phyloP scores from a whole-genome alignment of 2,329 filamentous ascomycete genomes.

The Myriosclerotinia duriaeana region DNA sequence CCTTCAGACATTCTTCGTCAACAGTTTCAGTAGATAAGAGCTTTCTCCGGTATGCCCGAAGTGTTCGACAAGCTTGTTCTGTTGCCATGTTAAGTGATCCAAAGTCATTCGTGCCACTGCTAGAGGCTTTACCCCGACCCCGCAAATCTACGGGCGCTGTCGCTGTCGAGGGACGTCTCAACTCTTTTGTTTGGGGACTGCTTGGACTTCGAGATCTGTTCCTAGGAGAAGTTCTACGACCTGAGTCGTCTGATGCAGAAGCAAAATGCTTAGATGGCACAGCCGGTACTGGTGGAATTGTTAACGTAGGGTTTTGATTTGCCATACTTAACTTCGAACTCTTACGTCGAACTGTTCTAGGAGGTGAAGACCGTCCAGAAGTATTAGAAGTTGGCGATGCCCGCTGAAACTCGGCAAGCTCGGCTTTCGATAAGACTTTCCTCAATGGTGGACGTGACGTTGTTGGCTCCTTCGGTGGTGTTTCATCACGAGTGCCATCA shows the following conservation, averaged over 20 bases:
- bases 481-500: conserved; percentile 29
- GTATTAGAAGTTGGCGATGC: conserved; percentile 45
- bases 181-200: conserved; percentile 35
- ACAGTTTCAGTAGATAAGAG: conserved; percentile 56
- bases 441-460: conserved; percentile 71
- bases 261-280: conserved; percentile 34
- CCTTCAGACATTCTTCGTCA: conserved; percentile 57
- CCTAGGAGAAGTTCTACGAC: conserved; percentile 30
- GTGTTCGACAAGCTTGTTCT: conserved; percentile 61
- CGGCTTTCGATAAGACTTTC: conserved; percentile 81
- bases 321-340: conserved; percentile 53
- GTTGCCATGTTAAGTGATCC: conserved; percentile 62
- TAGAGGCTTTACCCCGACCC: conserved; percentile 51
- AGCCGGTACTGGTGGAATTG: conserved; percentile 33
- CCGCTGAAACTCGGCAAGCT: conserved; percentile 76
- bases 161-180: conserved; percentile 55
- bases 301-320: conserved; percentile 51
- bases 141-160: conserved; percentile 48
- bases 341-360: conserved; percentile 54
- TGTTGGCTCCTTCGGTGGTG: conserved; percentile 49
- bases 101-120: conserved; percentile 46
- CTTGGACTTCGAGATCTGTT: conserved; percentile 38
- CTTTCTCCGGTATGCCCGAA: conserved; percentile 64
- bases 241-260: conserved; percentile 37
- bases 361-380: conserved; percentile 54